Conservation (phyloP, 306 rosid species). For the Casuarina cunninghamiana region DNA sequence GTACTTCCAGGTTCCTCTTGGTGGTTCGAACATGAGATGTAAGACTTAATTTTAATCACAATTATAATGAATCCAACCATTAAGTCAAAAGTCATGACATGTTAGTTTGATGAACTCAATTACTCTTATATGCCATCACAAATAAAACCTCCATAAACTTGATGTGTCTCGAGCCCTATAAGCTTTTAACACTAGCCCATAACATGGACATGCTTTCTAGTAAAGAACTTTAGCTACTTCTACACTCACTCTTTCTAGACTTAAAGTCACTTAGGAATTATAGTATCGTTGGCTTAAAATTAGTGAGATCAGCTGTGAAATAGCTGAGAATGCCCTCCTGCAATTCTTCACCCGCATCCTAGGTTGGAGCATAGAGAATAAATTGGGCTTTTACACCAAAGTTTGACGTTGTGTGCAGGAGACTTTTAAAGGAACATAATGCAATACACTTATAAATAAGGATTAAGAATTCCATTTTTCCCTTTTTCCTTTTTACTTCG, state of each 20-base stretch:
- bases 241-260: neutral
- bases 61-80: no score
- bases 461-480: neutral
- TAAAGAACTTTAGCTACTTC: neutral
- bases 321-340: no score
- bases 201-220: neutral
- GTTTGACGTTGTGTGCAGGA: neutral
- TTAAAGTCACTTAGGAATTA: neutral
- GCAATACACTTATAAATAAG: neutral
- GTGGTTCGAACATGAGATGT: constrained; percentile 92
- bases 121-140: constrained; percentile 26
- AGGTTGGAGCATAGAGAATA: no score
- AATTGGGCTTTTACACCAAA: neutral
- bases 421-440: neutral
- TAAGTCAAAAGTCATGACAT: no score
- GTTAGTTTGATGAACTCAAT: no score
- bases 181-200: neutral
- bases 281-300: neutral
- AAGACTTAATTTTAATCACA: no score
- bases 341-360: no score
- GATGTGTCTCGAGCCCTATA: neutral
- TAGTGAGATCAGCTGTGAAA: neutral
- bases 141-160: neutral
- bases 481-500: neutral
- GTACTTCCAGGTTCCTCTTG: constrained; percentile 97